phyloP scores from a whole-genome alignment of 75 land plant species.

The Pinus tabuliformis region DNA sequence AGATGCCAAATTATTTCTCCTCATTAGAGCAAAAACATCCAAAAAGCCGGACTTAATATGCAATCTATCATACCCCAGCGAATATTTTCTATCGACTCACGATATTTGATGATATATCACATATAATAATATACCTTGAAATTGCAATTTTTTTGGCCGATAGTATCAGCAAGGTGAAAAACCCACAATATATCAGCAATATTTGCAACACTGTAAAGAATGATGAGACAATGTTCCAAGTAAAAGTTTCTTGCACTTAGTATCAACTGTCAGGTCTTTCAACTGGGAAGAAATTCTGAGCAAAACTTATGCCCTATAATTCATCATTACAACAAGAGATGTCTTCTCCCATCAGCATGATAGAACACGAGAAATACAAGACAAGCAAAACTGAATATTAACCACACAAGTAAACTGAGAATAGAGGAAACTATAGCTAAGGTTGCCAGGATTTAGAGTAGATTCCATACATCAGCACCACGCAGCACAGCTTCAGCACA shows the following conservation, averaged over 20 bases:
- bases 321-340: neutral
- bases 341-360: neutral
- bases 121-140: too few species aligned
- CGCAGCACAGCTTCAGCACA: constrained; percentile 99
- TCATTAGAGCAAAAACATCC: too few species aligned
- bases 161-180: too few species aligned
- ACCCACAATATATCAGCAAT: neutral
- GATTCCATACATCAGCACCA: constrained; percentile 80
- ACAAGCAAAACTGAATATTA: neutral
- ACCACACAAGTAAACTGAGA: neutral
- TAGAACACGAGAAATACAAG: neutral
- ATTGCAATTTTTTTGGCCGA: too few species aligned
- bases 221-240: neutral
- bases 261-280: neutral
- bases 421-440: neutral
- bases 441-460: constrained; percentile 7
- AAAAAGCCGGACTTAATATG: too few species aligned
- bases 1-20: too few species aligned
- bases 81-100: too few species aligned
- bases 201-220: neutral
- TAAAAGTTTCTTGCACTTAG: neutral
- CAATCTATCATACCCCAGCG: too few species aligned
- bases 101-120: too few species aligned
- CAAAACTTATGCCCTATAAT: neutral
- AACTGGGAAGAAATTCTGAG: neutral